These are phyloP conservation scores for Ustilago xerochloae DNA, from an alignment of 1,284 basidiomycete genomes.

Conservation along the genomic window DNA sequence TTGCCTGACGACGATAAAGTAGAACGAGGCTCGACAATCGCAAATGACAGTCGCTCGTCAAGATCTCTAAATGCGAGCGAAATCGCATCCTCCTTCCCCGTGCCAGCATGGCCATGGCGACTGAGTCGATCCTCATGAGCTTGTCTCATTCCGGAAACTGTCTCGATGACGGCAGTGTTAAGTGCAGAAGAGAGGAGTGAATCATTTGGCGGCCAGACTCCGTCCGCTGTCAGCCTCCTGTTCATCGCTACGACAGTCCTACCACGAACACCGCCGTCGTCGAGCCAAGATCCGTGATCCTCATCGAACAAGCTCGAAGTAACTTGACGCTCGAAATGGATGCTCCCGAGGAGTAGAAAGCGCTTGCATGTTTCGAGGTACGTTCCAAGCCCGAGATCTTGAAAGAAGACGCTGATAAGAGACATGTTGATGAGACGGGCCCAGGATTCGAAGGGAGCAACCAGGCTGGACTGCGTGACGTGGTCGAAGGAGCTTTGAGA, in stretches of 20 bases:
- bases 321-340: slow-evolving; percentile 39
- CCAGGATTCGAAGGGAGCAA: slow-evolving; percentile 51
- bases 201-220: slow-evolving; percentile 51
- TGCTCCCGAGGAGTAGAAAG: slow-evolving; percentile 52
- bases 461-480: slow-evolving; percentile 24
- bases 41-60: slow-evolving; percentile 56
- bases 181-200: slow-evolving; percentile 43
- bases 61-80: slow-evolving; percentile 52
- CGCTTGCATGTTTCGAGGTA: slow-evolving; percentile 58
- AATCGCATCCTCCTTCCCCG: slow-evolving; percentile 18
- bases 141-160: slow-evolving; percentile 43
- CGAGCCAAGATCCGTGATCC: slow-evolving; percentile 19
- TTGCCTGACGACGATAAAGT: neutral
- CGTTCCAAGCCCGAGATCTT: slow-evolving; percentile 48
- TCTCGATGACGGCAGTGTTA: slow-evolving; percentile 55
- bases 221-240: slow-evolving; percentile 23
- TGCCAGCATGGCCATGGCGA: neutral
- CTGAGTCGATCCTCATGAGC: slow-evolving; percentile 22
- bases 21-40: slow-evolving; percentile 40
- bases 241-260: slow-evolving; percentile 35
- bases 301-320: slow-evolving; percentile 48
- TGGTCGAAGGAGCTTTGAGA: slow-evolving; percentile 26
- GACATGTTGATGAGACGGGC: slow-evolving; percentile 54
- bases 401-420: slow-evolving; percentile 60
- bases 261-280: slow-evolving; percentile 2